Evolutionary conservation across 805 yeast species (phyloP).

Genomic region (Kluyveromyces aestuarii): DNA sequence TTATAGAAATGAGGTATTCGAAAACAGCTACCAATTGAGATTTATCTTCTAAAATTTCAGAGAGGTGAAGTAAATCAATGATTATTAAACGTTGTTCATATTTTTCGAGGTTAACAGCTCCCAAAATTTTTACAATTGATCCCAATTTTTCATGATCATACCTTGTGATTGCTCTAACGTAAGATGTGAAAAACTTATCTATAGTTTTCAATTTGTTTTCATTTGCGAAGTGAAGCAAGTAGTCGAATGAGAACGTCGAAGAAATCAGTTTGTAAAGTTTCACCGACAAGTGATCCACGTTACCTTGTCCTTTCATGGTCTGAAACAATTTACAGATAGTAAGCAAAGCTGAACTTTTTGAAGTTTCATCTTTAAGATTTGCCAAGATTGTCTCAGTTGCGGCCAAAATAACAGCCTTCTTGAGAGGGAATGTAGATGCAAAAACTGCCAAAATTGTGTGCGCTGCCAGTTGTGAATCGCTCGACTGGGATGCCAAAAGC

Average conservation of each 20-base stretch:
- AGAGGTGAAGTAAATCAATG: constrained; percentile 30
- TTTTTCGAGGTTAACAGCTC: constrained; percentile 25
- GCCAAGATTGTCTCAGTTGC: constrained; percentile 49
- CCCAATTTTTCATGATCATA: constrained; percentile 33
- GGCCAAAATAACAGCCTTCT: constrained; percentile 43
- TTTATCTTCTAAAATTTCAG: constrained; percentile 32
- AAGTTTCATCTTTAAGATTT: constrained; percentile 32
- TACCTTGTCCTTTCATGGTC: constrained; percentile 34
- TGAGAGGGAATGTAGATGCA: constrained; percentile 61
- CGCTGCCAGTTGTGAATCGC: constrained; percentile 71
- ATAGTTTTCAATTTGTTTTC: constrained; percentile 22
- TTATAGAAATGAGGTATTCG: constrained; percentile 30
- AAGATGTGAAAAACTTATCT: constrained; percentile 36
- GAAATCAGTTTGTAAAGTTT: constrained; percentile 30
- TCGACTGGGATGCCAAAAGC: constrained; percentile 37
- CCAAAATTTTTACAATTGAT: constrained; percentile 30
- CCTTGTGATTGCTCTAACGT: constrained; percentile 36
- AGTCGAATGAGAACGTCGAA: constrained; percentile 14
- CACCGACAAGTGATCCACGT: constrained; percentile 33
- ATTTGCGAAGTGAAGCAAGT: constrained; percentile 14
- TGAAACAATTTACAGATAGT: constrained; percentile 42
- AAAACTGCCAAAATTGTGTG: constrained; percentile 76
- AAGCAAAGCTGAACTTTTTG: constrained; percentile 36
- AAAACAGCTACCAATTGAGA: constrained; percentile 31
- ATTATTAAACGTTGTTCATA: constrained; percentile 32